phyloP scores from a whole-genome alignment of 257 asterid genomes.

The Prunella vulgaris region DNA sequence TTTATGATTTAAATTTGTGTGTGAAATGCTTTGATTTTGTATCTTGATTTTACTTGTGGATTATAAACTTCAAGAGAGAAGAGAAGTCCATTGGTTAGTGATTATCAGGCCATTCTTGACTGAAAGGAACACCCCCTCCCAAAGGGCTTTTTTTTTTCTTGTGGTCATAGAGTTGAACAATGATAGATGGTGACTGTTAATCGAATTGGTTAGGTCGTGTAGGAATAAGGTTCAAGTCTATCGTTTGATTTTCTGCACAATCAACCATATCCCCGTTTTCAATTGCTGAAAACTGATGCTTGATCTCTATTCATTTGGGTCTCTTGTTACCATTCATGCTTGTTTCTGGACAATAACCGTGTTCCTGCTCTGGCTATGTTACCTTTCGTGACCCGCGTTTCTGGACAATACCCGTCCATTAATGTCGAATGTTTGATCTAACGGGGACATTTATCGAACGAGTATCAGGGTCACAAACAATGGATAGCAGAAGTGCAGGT shows the following conservation, averaged over 20 bases:
- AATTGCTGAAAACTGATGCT: background rate
- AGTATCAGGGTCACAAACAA: constrained; percentile 76
- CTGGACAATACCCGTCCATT: background rate
- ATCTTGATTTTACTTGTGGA: background rate
- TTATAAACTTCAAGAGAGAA: background rate
- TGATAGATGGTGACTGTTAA: background rate
- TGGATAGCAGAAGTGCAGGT: constrained; percentile 91
- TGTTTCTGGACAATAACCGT: background rate
- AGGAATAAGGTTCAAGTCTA: background rate
- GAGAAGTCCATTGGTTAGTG: background rate
- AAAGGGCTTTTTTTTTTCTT: background rate
- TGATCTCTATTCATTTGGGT: background rate
- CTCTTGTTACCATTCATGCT: background rate
- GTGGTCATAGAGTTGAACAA: background rate
- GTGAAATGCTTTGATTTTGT: background rate
- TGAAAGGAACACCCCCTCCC: background rate
- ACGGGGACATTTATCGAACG: background rate
- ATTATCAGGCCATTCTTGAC: background rate
- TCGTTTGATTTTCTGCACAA: too few relatives aligned
- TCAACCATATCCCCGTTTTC: background rate
- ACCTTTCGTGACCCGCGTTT: too few relatives aligned
- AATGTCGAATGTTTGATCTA: background rate
- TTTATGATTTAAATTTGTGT: background rate
- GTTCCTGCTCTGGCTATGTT: background rate
- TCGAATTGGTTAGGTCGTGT: background rate